Conservation (phyloP, 495 filamentous ascomycete species). For the Penicillium parvum region DNA sequence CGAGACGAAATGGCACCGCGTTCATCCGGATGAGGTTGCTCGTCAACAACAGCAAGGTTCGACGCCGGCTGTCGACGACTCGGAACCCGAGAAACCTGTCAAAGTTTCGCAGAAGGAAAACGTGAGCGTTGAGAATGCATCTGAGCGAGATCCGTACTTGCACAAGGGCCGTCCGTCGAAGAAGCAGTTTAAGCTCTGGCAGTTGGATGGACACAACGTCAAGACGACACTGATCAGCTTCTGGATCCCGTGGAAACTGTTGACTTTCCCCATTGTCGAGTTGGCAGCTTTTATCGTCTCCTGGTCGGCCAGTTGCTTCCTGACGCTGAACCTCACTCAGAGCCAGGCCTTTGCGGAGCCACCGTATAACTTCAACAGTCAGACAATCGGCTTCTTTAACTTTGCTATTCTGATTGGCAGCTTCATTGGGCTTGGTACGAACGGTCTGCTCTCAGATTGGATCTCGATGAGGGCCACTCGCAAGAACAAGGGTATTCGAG, state of each 20-base stretch:
- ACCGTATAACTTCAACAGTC: conserved; percentile 52
- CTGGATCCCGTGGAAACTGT: conserved; percentile 52
- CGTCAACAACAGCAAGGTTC: not conserved
- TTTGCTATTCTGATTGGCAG: conserved; percentile 45
- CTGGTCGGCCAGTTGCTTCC: conserved; percentile 55
- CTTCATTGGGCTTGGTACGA: conserved; percentile 52
- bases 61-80: conserved; percentile 1
- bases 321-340: conserved; percentile 62
- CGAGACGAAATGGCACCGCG: conserved; percentile 57
- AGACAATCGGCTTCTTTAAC: conserved; percentile 50
- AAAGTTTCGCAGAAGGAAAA: conserved; percentile 17
- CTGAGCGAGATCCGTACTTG: conserved; percentile 31
- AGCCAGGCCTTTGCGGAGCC: conserved; percentile 56
- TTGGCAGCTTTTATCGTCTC: conserved; percentile 55
- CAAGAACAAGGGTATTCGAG: conserved; percentile 58
- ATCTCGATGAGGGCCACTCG: conserved; percentile 54
- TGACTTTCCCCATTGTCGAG: conserved; percentile 61
- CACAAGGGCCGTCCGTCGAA: conserved; percentile 50
- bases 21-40: conserved; percentile 21
- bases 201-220: conserved; percentile 35
- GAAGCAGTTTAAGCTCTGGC: conserved; percentile 51
- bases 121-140: conserved; percentile 10
- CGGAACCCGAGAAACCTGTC: conserved; percentile 16
- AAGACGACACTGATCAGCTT: conserved; percentile 37
- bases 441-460: conserved; percentile 57